Evolutionary conservation across 176 grass and related monocot genomes (phyloP), one percentile per base, ranked within the genome.

Genomic region (Juncus effusus): DNA sequence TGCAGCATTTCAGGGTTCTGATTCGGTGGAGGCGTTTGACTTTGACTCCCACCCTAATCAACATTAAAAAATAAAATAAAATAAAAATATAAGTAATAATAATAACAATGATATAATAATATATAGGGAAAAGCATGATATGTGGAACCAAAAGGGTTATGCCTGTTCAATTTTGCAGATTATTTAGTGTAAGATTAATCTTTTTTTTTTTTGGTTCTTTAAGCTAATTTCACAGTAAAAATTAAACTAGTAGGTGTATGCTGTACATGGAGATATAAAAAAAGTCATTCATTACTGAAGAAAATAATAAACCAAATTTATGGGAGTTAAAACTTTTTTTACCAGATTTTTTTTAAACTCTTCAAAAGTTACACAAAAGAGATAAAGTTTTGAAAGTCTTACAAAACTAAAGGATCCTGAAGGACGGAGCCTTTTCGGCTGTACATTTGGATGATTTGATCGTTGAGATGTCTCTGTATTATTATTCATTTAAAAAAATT

Each of bases 241-340:
- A n/a, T 57, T 44, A 63, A 79, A 42, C 9, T 61, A 63, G 36
- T 56, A 10, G 55, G 61, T 79, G 49, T 55, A 71, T 15, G 56
- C 45, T 28, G 55, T 57, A 28, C 54, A 62, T 52, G 78, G 53
- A 74, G 63, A 66, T 16, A 63, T 42, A 51, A 79, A 72, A 13
- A 64, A 63, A 51, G 53, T 64, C 44, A 80, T 36, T n/a, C 19
- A 28, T 28, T 28, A 28, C 19, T 28, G 19, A 28, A 28, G 19
- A 28, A 28, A 28, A 28, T 1, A 28, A 28, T 28, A 28, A 28
- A 28, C 19, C 0, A 28, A 28, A 28, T 28, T 28, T 28, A 28
- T 28, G 19, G 19, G 19, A 28, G 19, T 28, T 1, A 28, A 28
- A 28, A 28, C 19, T 28, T 28, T 28, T 28, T 28, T 28, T 28